Base-by-base conservation (phyloP, 2,329 filamentous ascomycete species). In the Sphaerulina musiva region DNA sequence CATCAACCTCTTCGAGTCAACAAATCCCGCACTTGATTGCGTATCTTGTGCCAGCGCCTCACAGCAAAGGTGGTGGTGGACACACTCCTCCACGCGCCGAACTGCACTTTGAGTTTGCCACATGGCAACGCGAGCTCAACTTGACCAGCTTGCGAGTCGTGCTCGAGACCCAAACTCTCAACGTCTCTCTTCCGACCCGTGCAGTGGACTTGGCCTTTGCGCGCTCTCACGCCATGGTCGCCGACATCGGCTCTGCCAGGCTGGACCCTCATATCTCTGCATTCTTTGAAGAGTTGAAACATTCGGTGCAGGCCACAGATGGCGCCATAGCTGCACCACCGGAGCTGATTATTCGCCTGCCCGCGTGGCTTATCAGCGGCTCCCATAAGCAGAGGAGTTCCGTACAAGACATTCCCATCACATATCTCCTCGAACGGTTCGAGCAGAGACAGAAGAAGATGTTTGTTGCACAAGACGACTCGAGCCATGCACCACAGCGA, bases 351-450 rank as follows among this genome's bases (percentile, higher is more conserved):
- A 43, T 67, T 26, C 38, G 20, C n/a, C 20, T 66, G 5, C 64
- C 64, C 4, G 14, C 14, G 10, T 62, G 53, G 57, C 44, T 63
- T 8, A 39, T 56, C 14, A 14, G 51, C 4, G 40, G 34, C 12
- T 34, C 17, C 14, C 17, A 17, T 17, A 10, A 43, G 40, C 40
- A 3, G 11, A 14, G n/a, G 6, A 12, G 26, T 20, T 20, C 32
- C 17, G 17, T 45, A 9, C 23, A 53, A 48, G 58, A 58, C 29
- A 29, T 55, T 5, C 23, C 57, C 2, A 49, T 63, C 12, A 48
- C 50, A 12, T 68, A 69, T 47, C 23, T 65, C 6, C 59, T 67
- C 32, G 64, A 66, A 23, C 56, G 63, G 8, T 63, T 68, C 36
- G 65, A 67, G 59, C 62, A 65, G 36, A 54, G 55, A 5, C 39